phyloP scores from a whole-genome alignment of 805 yeast genomes.

The Clavispora fructus region DNA sequence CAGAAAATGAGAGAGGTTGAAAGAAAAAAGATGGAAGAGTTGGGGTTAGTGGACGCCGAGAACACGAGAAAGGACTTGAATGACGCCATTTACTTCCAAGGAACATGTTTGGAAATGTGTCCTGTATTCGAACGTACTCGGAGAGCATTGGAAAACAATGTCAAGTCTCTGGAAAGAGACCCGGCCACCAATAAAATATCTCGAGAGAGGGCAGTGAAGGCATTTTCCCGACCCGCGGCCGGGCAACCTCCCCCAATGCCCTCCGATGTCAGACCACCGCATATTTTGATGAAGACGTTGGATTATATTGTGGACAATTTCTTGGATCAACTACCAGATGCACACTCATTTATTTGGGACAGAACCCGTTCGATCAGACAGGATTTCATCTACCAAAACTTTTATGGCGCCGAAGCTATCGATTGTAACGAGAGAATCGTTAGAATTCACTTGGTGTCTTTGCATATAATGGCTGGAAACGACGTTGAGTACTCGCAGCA shows the following conservation, averaged over 20 bases:
- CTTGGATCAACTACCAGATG: conserved; percentile 65
- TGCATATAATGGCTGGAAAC: conserved; percentile 81
- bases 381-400: conserved; percentile 94
- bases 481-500: conserved; percentile 78
- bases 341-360: conserved; percentile 94
- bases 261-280: conserved; percentile 95
- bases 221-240: conserved; percentile 94
- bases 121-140: conserved; percentile 89
- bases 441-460: conserved; percentile 72
- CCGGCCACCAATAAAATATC: conserved; percentile 50
- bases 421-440: conserved; percentile 91
- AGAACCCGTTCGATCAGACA: conserved; percentile 94
- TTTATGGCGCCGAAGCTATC: conserved; percentile 87
- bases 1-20: conserved; percentile 71
- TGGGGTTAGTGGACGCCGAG: conserved; percentile 83
- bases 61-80: conserved; percentile 75
- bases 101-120: conserved; percentile 92
- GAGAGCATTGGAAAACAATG: conserved; percentile 82
- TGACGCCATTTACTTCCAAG: conserved; percentile 83
- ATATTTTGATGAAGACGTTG: conserved; percentile 58
- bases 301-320: conserved; percentile 64
- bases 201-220: conserved; percentile 66
- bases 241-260: conserved; percentile 98
- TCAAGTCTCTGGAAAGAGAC: conserved; percentile 70
- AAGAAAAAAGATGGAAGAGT: conserved; percentile 68